Evolutionary conservation across 192 early-diverging fungal species (phyloP).

Genomic region (Chytriomyces hyalinus): DNA sequence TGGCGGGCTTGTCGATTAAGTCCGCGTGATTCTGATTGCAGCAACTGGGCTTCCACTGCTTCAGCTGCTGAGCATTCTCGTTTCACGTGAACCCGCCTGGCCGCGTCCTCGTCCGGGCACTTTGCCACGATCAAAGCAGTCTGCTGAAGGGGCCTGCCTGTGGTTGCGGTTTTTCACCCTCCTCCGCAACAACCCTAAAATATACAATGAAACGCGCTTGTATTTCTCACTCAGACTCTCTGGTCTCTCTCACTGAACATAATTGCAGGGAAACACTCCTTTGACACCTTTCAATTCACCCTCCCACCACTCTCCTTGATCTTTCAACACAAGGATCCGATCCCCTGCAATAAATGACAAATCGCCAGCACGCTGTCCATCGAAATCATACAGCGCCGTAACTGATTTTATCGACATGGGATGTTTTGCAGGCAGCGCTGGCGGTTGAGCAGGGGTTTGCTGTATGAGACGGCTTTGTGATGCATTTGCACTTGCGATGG

Average conservation of each 20-base stretch:
- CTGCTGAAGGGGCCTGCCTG: too few species aligned
- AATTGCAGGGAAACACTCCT: constrained; percentile 79
- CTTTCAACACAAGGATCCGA: constrained; percentile 76
- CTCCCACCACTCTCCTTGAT: constrained; percentile 83
- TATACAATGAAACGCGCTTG: too few species aligned
- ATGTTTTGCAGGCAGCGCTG: constrained; percentile 15
- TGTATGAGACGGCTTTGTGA: background rate
- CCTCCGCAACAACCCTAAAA: too few species aligned
- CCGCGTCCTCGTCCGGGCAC: too few species aligned
- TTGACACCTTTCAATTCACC: constrained; percentile 60
- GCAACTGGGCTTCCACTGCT: too few species aligned
- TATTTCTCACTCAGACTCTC: background rate
- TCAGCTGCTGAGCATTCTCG: too few species aligned
- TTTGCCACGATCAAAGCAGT: too few species aligned
- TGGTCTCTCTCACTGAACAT: constrained; percentile 42
- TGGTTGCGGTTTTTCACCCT: too few species aligned
- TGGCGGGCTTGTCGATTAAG: too few species aligned
- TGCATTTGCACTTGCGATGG: background rate
- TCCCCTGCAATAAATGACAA: constrained; percentile 86
- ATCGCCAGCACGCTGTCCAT: constrained; percentile 79
- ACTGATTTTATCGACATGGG: constrained; percentile 14
- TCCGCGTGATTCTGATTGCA: too few species aligned
- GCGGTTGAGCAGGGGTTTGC: background rate
- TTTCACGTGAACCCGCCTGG: too few species aligned
- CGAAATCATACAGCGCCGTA: constrained; percentile 85